phyloP scores from a whole-genome alignment of 2,329 filamentous ascomycete species.

The Tolypocladium ovalisporum region DNA sequence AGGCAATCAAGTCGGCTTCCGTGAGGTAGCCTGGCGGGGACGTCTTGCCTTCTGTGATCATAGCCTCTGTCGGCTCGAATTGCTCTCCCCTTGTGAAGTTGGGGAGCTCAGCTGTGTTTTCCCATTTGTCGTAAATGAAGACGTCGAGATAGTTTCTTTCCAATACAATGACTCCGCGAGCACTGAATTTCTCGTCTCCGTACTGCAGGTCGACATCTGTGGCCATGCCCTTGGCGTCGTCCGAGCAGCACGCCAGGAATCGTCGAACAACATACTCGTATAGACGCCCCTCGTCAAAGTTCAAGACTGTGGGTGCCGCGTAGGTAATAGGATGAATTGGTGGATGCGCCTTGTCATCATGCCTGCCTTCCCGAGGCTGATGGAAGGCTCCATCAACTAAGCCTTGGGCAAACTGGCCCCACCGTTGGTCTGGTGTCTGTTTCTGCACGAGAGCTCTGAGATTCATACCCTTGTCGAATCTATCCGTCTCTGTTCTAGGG shows the following conservation, averaged over 20 bases:
- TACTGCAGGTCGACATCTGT: constrained; percentile 80
- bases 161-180: constrained; percentile 74
- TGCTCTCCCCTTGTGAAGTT: constrained; percentile 67
- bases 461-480: constrained; percentile 86
- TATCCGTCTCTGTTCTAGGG: constrained; percentile 91
- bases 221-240: constrained; percentile 78
- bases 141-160: constrained; percentile 92
- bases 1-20: constrained; percentile 84
- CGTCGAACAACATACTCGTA: constrained; percentile 90
- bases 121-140: constrained; percentile 95
- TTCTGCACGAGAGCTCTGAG: constrained; percentile 71
- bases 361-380: constrained; percentile 68
- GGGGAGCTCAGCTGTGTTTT: constrained; percentile 72
- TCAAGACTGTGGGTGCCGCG: constrained; percentile 52
- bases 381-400: constrained; percentile 68
- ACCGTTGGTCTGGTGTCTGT: constrained; percentile 63
- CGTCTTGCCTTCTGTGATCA: constrained; percentile 87
- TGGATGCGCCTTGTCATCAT: constrained; percentile 95
- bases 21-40: constrained; percentile 76
- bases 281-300: constrained; percentile 59
- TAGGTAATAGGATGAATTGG: constrained; percentile 95
- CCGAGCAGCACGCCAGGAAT: constrained; percentile 91
- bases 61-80: constrained; percentile 81
- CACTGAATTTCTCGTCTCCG: constrained; percentile 70
- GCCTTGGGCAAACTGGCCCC: constrained; percentile 71